Percentiles rank a stretch among this genome's conserved stretches.
These are phyloP conservation scores for Albophoma yamanashiensis DNA, from an alignment of 2,329 filamentous ascomycete genomes.

Conservation along the genomic window DNA sequence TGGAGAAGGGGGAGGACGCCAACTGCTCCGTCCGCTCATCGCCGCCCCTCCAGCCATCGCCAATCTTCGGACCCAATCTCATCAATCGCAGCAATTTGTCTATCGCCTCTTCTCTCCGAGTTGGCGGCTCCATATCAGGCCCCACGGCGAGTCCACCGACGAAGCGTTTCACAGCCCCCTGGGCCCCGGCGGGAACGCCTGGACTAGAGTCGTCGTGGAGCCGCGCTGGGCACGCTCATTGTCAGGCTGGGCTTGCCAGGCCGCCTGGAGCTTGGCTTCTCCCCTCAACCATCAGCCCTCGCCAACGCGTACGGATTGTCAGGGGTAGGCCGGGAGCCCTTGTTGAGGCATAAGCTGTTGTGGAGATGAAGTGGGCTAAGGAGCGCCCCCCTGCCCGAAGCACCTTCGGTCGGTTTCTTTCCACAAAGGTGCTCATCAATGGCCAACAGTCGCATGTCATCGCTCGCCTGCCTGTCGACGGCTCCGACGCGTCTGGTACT, in stretches of 20 bases:
- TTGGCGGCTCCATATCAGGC: neutral
- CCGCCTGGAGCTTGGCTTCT: neutral
- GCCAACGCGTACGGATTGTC: neutral
- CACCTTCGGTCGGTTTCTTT: neutral
- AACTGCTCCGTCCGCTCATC: neutral
- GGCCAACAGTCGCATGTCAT: neutral
- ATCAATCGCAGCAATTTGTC: neutral
- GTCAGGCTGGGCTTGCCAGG: neutral
- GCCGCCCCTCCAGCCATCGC: neutral
- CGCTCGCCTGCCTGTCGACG: neutral
- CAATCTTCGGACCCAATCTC: neutral
- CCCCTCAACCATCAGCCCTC: neutral
- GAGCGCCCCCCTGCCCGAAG: neutral
- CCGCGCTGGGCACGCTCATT: neutral
- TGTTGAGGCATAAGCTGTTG: conserved; percentile 4
- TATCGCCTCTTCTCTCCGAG: neutral
- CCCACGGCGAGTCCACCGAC: neutral
- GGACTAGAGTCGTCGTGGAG: neutral
- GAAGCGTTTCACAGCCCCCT: neutral
- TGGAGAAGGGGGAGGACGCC: neutral
- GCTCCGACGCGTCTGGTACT: neutral
- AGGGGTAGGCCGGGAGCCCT: neutral
- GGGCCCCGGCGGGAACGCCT: neutral
- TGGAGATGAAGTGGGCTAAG: conserved; percentile 2
- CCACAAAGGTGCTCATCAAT: neutral